Evolutionary conservation across 805 yeast genomes (phyloP), one percentile per base, ranked within the genome.

Genomic region (Isabelozyma gotoi): DNA sequence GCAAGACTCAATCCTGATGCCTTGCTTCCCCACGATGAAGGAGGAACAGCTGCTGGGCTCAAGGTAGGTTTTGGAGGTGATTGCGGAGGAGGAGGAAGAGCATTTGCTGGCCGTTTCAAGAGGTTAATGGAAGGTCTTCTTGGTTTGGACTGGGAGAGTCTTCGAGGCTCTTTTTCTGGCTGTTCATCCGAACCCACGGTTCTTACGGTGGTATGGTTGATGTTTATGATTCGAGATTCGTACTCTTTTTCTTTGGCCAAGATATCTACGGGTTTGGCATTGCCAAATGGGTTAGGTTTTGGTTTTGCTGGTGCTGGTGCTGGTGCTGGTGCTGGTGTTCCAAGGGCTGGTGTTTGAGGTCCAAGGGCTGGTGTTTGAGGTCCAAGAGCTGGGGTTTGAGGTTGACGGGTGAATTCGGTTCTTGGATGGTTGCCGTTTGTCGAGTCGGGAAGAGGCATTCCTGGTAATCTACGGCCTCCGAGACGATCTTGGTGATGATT

Each of bases 201-300:
- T 45, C 54, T 62, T 4, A 65, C 49, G 3, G 68, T 65, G 8
- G 73, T 66, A 35, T 62, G 63, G 41, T 67, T 65, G 7, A 64
- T 53, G 21, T 56, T 53, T 3, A 61, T 53, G 36, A 65, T 45
- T 46, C 63, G 57, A 39, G 59, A 58, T 11, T 85, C 91, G 17
- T 85, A 65, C 53, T 85, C 92, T 37, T 73, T 65, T 51, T 79
- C 81, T 50, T 78, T 82, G 19, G 86, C 72, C 17, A 82, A 68
- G 2, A 85, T 80, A 60, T 88, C 96, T 5, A 88, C 92, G 1
- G 96, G 96, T 63, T 81, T 86, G 1, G 96, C 96, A 4, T 77
- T 68, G 0, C 96, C 96, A 68, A 89, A 88, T 4, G 96, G 94
- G 57, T 81, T 86, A 0, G 77, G 49, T 52, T 78, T 82, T 3